Evolutionary conservation across 495 filamentous ascomycete genomes (phyloP).

Genomic region (Penicillium dipodomyicola): DNA sequence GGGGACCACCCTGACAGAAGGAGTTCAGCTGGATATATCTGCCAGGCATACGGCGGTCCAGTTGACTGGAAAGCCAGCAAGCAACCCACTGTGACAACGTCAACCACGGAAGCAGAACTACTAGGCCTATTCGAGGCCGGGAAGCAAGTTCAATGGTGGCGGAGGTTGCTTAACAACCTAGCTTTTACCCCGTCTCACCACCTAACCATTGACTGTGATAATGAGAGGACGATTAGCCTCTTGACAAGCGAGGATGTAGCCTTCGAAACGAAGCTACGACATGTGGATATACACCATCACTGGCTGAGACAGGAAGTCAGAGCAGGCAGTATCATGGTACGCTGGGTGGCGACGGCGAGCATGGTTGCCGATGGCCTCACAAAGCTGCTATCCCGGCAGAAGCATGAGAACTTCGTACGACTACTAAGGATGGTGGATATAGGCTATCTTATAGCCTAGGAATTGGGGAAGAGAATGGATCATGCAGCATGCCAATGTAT

Average conservation of each 20-base stretch:
- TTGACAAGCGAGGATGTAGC: constrained; percentile 1
- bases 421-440: constrained; percentile 10
- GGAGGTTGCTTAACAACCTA: not conserved
- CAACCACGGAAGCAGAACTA: constrained; percentile 22
- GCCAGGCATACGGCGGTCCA: constrained; percentile 15
- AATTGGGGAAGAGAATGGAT: not conserved
- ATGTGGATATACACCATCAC: constrained; percentile 19
- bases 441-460: not conserved
- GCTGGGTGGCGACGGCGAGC: constrained; percentile 8
- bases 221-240: not conserved
- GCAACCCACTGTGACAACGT: constrained; percentile 24
- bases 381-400: constrained; percentile 11
- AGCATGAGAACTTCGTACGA: constrained; percentile 10
- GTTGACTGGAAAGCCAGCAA: constrained; percentile 27
- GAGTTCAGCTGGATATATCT: constrained; percentile 22
- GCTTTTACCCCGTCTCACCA: not conserved
- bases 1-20: constrained; percentile 19
- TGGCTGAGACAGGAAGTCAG: constrained; percentile 19
- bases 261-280: constrained; percentile 17
- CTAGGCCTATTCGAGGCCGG: constrained; percentile 13
- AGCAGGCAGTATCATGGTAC: not conserved
- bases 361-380: constrained; percentile 21
- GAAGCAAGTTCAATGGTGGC: constrained; percentile 11
- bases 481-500: not conserved
- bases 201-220: not conserved